Conservation (phyloP, 2,329 filamentous ascomycete genomes). For the Sporothrix brasiliensis region DNA sequence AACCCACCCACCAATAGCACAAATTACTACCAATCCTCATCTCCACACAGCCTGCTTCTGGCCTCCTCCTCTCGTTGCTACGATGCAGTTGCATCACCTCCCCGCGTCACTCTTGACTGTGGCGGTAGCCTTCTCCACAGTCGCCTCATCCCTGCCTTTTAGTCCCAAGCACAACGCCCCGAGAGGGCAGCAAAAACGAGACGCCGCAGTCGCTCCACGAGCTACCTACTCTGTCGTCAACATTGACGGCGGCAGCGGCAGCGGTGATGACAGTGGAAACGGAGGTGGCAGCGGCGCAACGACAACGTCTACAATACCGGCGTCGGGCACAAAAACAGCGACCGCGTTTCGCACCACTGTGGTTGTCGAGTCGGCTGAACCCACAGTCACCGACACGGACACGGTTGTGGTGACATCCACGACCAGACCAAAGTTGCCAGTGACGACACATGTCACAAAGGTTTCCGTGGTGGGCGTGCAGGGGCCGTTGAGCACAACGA, state of each 20-base stretch:
- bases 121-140: constrained; percentile 32
- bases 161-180: constrained; percentile 27
- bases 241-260: constrained; percentile 41
- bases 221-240: constrained; percentile 47
- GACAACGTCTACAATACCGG: background rate
- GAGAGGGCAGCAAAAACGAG: constrained; percentile 22
- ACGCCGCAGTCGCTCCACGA: constrained; percentile 39
- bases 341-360: constrained; percentile 19
- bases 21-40: background rate
- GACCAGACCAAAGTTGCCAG: constrained; percentile 18
- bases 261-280: background rate
- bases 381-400: constrained; percentile 38
- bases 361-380: constrained; percentile 38
- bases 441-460: constrained; percentile 38
- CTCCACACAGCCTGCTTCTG: background rate
- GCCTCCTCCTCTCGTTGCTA: background rate
- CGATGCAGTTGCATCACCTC: constrained; percentile 36
- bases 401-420: constrained; percentile 35
- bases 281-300: constrained; percentile 9
- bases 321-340: background rate
- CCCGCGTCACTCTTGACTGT: constrained; percentile 31
- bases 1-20: too few relatives aligned
- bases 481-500: constrained; percentile 27
- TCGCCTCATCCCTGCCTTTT: constrained; percentile 37
- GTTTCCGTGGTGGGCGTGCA: constrained; percentile 38